These are phyloP conservation scores for Rugonectria rugulosa DNA, from an alignment of 2,329 filamentous ascomycete genomes.

Conservation along the genomic window DNA sequence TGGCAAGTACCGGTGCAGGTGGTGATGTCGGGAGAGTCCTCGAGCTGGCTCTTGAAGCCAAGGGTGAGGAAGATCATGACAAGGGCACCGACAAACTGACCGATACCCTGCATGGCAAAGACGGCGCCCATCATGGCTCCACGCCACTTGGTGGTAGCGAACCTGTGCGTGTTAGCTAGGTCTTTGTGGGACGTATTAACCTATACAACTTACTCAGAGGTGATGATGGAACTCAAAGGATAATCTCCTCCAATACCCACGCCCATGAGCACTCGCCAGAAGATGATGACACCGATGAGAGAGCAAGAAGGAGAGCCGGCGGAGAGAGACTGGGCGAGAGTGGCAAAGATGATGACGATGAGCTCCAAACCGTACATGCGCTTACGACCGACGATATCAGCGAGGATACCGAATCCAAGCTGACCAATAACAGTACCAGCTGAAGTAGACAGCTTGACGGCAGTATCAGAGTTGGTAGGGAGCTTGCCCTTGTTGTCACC, in stretches of 20 bases:
- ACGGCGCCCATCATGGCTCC: constrained; percentile 89
- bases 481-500: constrained; percentile 62
- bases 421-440: constrained; percentile 86
- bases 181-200: background rate
- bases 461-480: constrained; percentile 74
- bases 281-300: constrained; percentile 73
- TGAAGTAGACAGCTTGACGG: constrained; percentile 86
- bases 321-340: constrained; percentile 74
- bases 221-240: constrained; percentile 83
- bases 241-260: constrained; percentile 66
- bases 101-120: constrained; percentile 87
- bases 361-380: constrained; percentile 77
- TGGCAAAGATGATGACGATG: constrained; percentile 82
- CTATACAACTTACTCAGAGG: constrained; percentile 68
- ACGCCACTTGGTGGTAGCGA: constrained; percentile 84
- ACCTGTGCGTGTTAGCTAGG: constrained; percentile 35
- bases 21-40: constrained; percentile 56
- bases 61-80: constrained; percentile 78
- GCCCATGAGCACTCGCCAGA: constrained; percentile 81
- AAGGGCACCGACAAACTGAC: constrained; percentile 78
- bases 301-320: constrained; percentile 69
- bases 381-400: constrained; percentile 80
- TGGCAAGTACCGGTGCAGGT: constrained; percentile 58
- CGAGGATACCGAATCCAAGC: constrained; percentile 77
- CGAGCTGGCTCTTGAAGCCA: constrained; percentile 72